Base-by-base conservation (phyloP, 192 early-diverging fungal species). In the Gaertneriomyces sp. region DNA sequence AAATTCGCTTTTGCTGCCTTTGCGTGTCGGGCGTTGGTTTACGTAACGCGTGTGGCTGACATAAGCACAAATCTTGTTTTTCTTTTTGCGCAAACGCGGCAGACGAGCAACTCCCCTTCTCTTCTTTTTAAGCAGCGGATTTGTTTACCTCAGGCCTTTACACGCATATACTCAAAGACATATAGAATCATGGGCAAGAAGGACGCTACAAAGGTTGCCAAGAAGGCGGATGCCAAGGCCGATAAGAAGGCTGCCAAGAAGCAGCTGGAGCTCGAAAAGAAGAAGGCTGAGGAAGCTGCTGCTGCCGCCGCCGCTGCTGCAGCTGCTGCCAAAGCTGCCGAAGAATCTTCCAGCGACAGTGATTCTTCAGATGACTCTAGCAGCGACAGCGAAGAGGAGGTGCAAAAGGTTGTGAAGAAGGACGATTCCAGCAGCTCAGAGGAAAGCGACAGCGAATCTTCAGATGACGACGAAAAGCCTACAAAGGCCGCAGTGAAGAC, bases 351-450 rank as follows among this genome's bases (percentile, higher is more conserved):
- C 40, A 78, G 80, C 6, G 87, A 89, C 0, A 33, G 25, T 33
- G 25, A 33, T 33, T 88, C 89, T 74, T 89, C 90, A 76, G 89
- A 89, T 60, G 90, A 90, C 4, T 83, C 87, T 51, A 85, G 85
- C 38, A 83, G 79, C 9, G 63, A 71, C 49, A 54, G 59, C 5
- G 75, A 76, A 12, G 60, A 63, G 40, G 75, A 77, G 52, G 63
- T 61, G 19, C 64, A 74, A 58, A 66, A 74, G 60, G 60, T 51
- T 63, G 78, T 65, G 39, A 78, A 85, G 66, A 75, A 79, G 60
- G 81, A 63, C 16, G 79, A 72, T 53, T 66, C 64, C 42, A 70
- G 71, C 45, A 57, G 54, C 44, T 42, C 61, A 7, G 75, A 63
- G 11, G 79, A 56, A 19, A 68, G 51, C 58, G 68, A 72, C 50